phyloP scores from a whole-genome alignment of 768 basidiomycete species.

The Pleurotus tuoliensis region DNA sequence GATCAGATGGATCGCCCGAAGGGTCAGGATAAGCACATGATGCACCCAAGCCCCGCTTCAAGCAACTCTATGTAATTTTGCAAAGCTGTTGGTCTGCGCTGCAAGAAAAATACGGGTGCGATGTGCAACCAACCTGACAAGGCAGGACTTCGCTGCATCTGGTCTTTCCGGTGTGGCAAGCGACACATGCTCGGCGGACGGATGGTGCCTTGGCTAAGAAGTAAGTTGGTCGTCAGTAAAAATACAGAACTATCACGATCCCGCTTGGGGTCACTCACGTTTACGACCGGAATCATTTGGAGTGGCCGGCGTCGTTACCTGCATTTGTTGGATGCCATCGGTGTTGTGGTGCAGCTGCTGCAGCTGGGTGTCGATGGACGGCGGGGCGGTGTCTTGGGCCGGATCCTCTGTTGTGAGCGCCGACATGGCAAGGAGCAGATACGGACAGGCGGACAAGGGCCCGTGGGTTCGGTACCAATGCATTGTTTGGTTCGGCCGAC shows the following conservation, averaged over 20 bases:
- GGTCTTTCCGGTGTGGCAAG: slow-evolving; percentile 82
- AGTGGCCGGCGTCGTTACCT: slow-evolving; percentile 18
- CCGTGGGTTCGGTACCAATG: not conserved
- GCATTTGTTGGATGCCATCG: slow-evolving; percentile 28
- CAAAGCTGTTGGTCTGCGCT: slow-evolving; percentile 2
- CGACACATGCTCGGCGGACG: slow-evolving; percentile 74
- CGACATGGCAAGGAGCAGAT: slow-evolving; percentile 51
- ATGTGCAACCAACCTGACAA: slow-evolving; percentile 54
- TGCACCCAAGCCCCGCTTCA: slow-evolving; percentile 73
- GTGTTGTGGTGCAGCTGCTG: slow-evolving; percentile 45
- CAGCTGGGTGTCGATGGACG: slow-evolving; percentile 60
- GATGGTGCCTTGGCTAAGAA: slow-evolving; percentile 72
- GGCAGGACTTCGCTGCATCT: slow-evolving; percentile 79
- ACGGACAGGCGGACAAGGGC: not conserved
- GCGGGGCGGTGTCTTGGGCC: slow-evolving; percentile 40
- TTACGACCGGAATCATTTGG: slow-evolving; percentile 50
- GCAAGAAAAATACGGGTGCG: slow-evolving; percentile 2
- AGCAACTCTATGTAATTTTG: slow-evolving; percentile 54
- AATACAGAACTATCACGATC: slow-evolving; percentile 10
- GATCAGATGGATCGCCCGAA: slow-evolving; percentile 40
- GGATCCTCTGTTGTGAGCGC: slow-evolving; percentile 71
- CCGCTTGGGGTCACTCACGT: slow-evolving; percentile 41
- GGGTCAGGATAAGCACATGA: slow-evolving; percentile 78
- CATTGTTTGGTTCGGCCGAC: slow-evolving; percentile 6
- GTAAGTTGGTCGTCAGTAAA: slow-evolving; percentile 6